Conservation (phyloP, 73 alveolate species). For the Symbiodinium natans region DNA sequence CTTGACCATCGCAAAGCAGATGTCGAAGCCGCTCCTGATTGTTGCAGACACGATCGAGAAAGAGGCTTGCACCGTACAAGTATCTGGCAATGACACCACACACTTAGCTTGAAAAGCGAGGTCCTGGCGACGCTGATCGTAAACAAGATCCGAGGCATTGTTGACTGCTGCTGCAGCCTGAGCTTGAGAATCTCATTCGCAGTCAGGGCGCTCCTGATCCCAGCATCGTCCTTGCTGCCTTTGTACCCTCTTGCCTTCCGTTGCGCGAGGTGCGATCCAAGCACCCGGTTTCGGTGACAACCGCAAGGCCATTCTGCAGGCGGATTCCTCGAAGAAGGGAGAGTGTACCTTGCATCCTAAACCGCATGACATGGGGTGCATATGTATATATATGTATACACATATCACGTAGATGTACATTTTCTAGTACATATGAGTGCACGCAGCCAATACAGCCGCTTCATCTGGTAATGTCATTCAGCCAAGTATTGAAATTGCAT, state of each 20-base stretch:
- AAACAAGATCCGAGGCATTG: constrained; percentile 98
- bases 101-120: constrained; percentile 17
- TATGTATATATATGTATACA: no score
- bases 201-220: not conserved
- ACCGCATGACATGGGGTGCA: no score
- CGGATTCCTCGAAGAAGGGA: no score
- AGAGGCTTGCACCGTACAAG: constrained; percentile 26
- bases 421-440: no score
- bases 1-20: constrained; percentile 96
- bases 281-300: constrained; percentile 99
- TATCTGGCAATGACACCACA: not conserved
- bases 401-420: no score
- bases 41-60: constrained; percentile 95
- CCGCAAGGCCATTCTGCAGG: constrained; percentile 95
- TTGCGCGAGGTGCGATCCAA: constrained; percentile 96
- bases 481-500: no score
- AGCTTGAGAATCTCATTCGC: not conserved
- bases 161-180: constrained; percentile 95
- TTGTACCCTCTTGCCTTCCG: constrained; percentile 78
- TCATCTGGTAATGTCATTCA: no score
- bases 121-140: constrained; percentile 98
- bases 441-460: no score
- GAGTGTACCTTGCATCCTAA: no score
- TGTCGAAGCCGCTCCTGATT: constrained; percentile 96
- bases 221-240: not conserved